Base-by-base conservation (phyloP, 345 rosid species). In the Crucihimalaya himalaica region DNA sequence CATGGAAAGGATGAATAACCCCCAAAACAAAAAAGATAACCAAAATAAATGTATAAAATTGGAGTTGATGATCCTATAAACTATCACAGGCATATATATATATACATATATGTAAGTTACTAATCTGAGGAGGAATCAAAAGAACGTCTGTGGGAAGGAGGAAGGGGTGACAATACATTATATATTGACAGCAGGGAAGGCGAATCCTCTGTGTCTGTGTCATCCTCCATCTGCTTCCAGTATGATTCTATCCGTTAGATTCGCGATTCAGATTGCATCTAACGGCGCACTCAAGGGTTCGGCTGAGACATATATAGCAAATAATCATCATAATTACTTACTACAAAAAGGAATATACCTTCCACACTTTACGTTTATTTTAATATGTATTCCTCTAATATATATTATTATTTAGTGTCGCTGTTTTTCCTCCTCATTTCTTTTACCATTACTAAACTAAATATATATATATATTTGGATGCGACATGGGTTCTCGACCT, bases 291-390 rank as follows among this genome's bases (percentile, higher is more conserved):
- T 46, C 29, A 4, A 11, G 27, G 27, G 29, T 35, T 56, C 31
- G 16, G 71, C 50, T 56, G 21, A 64, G 5, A 55, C 66, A 73
- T n/a, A n/a, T n/a, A n/a, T 55, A 13, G 50, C 18, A 15, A 34
- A 45, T 56, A 21, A 53, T n/a, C 29, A 37, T 52, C 42, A 15
- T 52, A 23, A 43, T 37, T 6, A 65, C 72, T n/a, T n/a, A n/a
- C n/a, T n/a, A n/a, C n/a, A n/a, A 57, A 56, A 66, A 57, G 67
- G 72, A 74, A 74, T 74, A 74, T 32, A 74, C 66, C 72, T 74
- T 47, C 37, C 48, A 52, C n/a, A 63, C 56, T 73, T 73, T 54
- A 73, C 47, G 37, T 64, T 73, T 15, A n/a, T 25, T 60, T 60
- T 48, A 16, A 60, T n/a, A n/a, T n/a, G n/a, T n/a, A n/a, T n/a